These are phyloP conservation scores for Ophiostoma piceae DNA, from an alignment of 2,329 filamentous ascomycete species.

Conservation along the genomic window DNA sequence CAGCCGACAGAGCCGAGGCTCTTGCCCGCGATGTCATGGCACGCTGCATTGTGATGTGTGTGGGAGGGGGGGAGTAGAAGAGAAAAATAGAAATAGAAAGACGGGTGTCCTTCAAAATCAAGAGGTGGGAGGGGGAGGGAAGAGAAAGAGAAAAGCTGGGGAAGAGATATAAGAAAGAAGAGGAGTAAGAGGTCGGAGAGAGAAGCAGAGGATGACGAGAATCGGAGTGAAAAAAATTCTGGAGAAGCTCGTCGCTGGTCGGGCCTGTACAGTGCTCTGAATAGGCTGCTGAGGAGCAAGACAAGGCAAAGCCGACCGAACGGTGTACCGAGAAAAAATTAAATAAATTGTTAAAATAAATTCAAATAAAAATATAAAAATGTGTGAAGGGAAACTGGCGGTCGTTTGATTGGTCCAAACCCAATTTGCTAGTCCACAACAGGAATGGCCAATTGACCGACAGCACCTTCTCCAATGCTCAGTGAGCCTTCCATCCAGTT, in stretches of 20 bases:
- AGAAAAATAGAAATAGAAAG: constrained; percentile 1
- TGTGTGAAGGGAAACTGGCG: background rate
- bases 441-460: constrained; percentile 14
- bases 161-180: constrained; percentile 2
- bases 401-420: background rate
- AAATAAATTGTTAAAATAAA: constrained; percentile 12
- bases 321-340: constrained; percentile 2
- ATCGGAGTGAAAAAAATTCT: constrained; percentile 19
- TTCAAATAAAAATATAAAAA: background rate
- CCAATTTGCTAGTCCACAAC: background rate
- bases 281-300: background rate
- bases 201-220: constrained; percentile 1
- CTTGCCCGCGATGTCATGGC: constrained; percentile 76
- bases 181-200: background rate
- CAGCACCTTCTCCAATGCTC: constrained; percentile 18
- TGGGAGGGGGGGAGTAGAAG: constrained; percentile 26
- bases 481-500: constrained; percentile 25
- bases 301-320: background rate
- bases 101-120: constrained; percentile 3
- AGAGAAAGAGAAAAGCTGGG: constrained; percentile 18
- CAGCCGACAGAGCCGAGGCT: constrained; percentile 71
- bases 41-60: constrained; percentile 73
- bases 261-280: constrained; percentile 7
- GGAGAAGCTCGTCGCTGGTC: constrained; percentile 22
- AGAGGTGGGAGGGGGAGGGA: background rate